A percentile compares a stretch with the other conserved stretches of the same genome.
Conservation (phyloP, 225 moss, liverwort and hornwort genomes). For the Lunularia cruciata region DNA sequence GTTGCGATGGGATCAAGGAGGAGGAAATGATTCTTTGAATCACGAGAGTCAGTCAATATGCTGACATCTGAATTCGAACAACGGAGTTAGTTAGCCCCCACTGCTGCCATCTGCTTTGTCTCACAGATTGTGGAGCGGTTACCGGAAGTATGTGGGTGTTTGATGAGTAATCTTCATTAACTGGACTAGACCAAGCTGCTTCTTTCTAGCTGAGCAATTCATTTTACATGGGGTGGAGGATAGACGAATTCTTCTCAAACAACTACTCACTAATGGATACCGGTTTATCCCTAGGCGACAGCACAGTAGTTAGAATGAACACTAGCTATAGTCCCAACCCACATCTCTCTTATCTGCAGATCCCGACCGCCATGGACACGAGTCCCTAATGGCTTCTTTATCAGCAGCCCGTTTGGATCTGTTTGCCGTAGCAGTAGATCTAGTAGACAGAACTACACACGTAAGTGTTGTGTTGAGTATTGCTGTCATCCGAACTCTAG, state of each 20-base stretch:
- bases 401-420: neutral
- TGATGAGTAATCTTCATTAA: slow-evolving; percentile 8
- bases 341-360: neutral
- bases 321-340: neutral
- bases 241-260: neutral
- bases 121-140: neutral
- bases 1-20: neutral
- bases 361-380: neutral
- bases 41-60: slow-evolving; percentile 5
- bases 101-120: neutral
- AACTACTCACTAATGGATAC: neutral
- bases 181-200: too few relatives aligned
- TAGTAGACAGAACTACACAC: slow-evolving; percentile 1
- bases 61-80: neutral
- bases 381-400: neutral
- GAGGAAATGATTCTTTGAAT: neutral
- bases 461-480: neutral
- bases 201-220: neutral
- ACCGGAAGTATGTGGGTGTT: slow-evolving; percentile 5
- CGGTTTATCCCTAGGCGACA: neutral
- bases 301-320: neutral
- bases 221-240: neutral
- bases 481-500: neutral
- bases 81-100: slow-evolving; percentile 12
- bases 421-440: neutral